Conservation (phyloP, 1,139 yeast species). For the Hyphopichia buzzinii region DNA sequence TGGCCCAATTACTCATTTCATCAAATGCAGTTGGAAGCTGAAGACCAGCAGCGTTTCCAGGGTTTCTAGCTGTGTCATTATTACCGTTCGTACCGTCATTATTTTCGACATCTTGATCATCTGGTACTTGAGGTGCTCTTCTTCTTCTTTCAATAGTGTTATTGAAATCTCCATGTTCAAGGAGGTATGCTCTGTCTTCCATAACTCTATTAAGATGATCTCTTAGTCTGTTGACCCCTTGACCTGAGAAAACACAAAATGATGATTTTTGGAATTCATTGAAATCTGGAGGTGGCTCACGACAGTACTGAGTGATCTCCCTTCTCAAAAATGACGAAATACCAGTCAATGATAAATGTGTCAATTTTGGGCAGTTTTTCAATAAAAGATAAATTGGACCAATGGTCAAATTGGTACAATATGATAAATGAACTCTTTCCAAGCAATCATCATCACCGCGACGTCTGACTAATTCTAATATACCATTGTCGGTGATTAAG, state of each 20-base stretch:
- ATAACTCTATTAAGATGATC: constrained; percentile 52
- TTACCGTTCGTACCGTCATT: not conserved
- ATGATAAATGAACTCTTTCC: constrained; percentile 90
- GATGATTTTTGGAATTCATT: constrained; percentile 81
- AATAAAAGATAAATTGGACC: constrained; percentile 70
- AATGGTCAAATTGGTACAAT: constrained; percentile 78
- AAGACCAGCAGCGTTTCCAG: not conserved
- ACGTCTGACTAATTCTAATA: constrained; percentile 70
- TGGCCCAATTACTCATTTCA: constrained; percentile 32
- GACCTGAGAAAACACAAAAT: constrained; percentile 93
- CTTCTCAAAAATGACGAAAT: constrained; percentile 82
- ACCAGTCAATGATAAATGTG: constrained; percentile 88
- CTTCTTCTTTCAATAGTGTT: constrained; percentile 34
- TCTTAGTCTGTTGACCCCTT: constrained; percentile 75
- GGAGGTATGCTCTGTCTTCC: constrained; percentile 42
- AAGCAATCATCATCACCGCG: constrained; percentile 72
- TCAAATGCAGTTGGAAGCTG: constrained; percentile 8
- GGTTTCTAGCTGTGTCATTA: not conserved
- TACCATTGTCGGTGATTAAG: constrained; percentile 84
- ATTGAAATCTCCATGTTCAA: constrained; percentile 41
- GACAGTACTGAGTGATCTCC: constrained; percentile 83
- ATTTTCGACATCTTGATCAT: not conserved
- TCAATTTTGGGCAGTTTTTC: constrained; percentile 78
- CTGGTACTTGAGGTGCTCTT: constrained; percentile 13
- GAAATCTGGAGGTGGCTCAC: constrained; percentile 94